A percentile compares a stretch with the other conserved stretches of the same genome.
These are phyloP conservation scores for Aegilops longissima DNA, from an alignment of 176 grass and related monocot genomes.

Conservation along the genomic window DNA sequence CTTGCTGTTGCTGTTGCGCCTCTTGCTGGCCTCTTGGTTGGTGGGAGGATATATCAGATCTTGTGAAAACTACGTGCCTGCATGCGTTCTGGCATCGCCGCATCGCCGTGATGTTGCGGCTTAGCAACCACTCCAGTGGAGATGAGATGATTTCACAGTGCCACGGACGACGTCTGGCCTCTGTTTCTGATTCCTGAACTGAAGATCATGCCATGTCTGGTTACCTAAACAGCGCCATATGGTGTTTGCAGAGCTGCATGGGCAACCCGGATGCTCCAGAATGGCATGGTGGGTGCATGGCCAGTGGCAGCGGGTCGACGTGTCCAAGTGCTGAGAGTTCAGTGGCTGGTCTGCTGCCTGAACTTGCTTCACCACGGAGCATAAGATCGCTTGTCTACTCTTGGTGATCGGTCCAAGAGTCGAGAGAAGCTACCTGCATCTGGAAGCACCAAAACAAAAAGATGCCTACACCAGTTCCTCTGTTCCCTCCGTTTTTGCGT, in stretches of 20 bases:
- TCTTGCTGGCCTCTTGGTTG: neutral
- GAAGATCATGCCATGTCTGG: neutral
- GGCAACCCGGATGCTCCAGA: neutral
- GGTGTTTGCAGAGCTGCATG: slow-evolving; percentile 4
- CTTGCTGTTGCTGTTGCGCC: neutral
- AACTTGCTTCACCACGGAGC: slow-evolving; percentile 35
- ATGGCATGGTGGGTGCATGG: neutral
- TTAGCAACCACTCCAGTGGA: neutral
- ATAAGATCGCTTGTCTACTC: neutral
- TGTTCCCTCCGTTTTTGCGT: neutral
- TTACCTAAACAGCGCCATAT: neutral
- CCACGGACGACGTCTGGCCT: neutral
- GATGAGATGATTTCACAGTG: neutral
- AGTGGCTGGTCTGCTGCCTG: slow-evolving; percentile 14
- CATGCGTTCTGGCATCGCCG: neutral
- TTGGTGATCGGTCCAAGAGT: neutral
- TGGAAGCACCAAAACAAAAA: slow-evolving; percentile 21
- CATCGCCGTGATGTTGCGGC: neutral
- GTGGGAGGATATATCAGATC: slow-evolving; percentile 19
- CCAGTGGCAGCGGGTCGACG: neutral
- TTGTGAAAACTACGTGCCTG: slow-evolving; percentile 17
- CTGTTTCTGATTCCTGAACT: neutral
- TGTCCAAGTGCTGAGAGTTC: neutral
- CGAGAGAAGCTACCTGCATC: neutral
- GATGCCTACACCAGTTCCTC: neutral